Conservation (phyloP, 2,329 filamentous ascomycete genomes). For the Aspergillus quadrilineatus region DNA sequence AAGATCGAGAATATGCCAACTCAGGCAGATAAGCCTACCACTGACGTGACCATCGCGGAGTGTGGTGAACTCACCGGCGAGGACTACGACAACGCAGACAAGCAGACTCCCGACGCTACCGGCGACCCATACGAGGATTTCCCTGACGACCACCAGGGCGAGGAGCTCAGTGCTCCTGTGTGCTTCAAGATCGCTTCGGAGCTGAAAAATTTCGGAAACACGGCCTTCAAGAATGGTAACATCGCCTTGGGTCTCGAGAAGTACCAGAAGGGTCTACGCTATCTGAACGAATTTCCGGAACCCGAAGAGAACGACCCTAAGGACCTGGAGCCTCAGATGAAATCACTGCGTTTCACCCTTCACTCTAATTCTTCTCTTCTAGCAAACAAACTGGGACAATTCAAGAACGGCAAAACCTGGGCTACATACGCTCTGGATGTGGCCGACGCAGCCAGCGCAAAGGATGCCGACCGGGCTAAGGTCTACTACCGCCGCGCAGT, state of each 20-base stretch:
- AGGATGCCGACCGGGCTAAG: conserved; percentile 79
- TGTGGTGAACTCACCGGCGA: conserved; percentile 81
- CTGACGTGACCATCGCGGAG: conserved; percentile 73
- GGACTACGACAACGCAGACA: conserved; percentile 64
- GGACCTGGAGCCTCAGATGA: conserved; percentile 66
- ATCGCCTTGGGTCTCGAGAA: conserved; percentile 73
- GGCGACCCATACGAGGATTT: conserved; percentile 95
- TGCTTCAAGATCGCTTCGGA: conserved; percentile 77
- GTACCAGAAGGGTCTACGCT: conserved; percentile 90
- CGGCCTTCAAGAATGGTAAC: conserved; percentile 81
- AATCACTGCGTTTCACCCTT: conserved; percentile 75
- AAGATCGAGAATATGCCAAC: conserved; percentile 84
- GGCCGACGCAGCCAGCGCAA: conserved; percentile 60
- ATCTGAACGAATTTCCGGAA: conserved; percentile 80
- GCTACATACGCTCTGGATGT: conserved; percentile 70
- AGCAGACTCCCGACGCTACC: conserved; percentile 71
- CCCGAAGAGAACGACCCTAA: conserved; percentile 66
- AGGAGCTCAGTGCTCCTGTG: conserved; percentile 64
- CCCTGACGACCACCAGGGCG: conserved; percentile 73
- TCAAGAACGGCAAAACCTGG: conserved; percentile 66
- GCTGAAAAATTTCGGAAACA: conserved; percentile 89
- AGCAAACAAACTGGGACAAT: conserved; percentile 74
- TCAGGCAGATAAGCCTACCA: conserved; percentile 72
- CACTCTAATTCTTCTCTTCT: conserved; percentile 88
- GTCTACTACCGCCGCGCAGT: conserved; percentile 79